Percentiles rank a stretch among this genome's conserved stretches.
Evolutionary conservation across 495 filamentous ascomycete species (phyloP).

Genomic region (Podospora pseudoanserina): DNA sequence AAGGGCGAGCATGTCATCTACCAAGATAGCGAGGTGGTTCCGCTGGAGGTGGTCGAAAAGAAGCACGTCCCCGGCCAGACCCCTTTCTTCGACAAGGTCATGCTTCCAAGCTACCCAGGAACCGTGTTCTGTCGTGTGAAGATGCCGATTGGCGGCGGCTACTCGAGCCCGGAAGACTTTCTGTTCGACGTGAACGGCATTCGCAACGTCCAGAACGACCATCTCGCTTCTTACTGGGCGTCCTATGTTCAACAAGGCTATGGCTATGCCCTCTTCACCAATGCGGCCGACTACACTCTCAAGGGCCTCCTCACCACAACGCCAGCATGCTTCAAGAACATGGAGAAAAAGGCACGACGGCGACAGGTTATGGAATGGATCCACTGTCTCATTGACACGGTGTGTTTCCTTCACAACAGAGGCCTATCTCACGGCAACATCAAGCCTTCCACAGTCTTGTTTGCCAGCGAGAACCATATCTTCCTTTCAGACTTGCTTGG

Average conservation of each 20-base stretch:
- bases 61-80: conserved; percentile 46
- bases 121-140: conserved; percentile 66
- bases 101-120: conserved; percentile 56
- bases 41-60: conserved; percentile 63
- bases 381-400: conserved; percentile 74
- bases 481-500: conserved; percentile 64
- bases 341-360: conserved; percentile 68
- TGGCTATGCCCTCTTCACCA: conserved; percentile 75
- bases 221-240: conserved; percentile 74
- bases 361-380: conserved; percentile 76
- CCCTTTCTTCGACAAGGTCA: conserved; percentile 62
- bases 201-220: conserved; percentile 65
- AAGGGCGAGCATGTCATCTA: conserved; percentile 72
- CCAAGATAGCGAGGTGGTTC: conserved; percentile 72
- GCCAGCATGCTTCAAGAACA: conserved; percentile 62
- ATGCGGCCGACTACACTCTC: conserved; percentile 70
- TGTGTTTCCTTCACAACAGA: conserved; percentile 71
- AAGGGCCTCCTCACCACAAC: conserved; percentile 69
- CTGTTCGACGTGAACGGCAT: conserved; percentile 62
- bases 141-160: conserved; percentile 58
- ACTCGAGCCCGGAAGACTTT: conserved; percentile 63
- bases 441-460: conserved; percentile 74
- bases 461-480: conserved; percentile 67
- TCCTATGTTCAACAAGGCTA: conserved; percentile 72
- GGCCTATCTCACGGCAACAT: conserved; percentile 76